Percentiles rank a stretch among this genome's conserved stretches.
Evolutionary conservation across 192 early-diverging fungal species (phyloP).

Genomic region (Backusella parvicylindrica): DNA sequence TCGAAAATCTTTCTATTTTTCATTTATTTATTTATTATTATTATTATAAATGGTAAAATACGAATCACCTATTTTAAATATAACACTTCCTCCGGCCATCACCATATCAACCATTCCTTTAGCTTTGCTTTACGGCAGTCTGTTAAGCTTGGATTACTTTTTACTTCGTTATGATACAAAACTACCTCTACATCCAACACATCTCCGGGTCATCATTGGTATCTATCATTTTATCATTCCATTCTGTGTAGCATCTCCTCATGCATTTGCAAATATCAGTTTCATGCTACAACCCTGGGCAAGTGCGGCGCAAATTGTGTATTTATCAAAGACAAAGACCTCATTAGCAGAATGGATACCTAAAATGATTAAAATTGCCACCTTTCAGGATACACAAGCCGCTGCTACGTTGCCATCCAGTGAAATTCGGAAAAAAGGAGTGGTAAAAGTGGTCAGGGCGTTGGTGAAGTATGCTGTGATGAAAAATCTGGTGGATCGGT

Average conservation of each 20-base stretch:
- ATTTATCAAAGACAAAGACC: not conserved
- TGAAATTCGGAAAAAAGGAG: not conserved
- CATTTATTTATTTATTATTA: not conserved
- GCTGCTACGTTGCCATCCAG: not conserved
- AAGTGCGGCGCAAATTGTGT: not conserved
- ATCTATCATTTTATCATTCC: not conserved
- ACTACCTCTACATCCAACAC: not conserved
- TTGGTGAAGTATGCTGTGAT: not conserved
- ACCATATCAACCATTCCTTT: not conserved
- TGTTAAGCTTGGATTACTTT: not conserved
- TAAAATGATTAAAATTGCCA: not conserved
- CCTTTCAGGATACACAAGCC: conserved; percentile 2
- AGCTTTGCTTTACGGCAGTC: not conserved
- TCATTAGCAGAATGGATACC: not conserved
- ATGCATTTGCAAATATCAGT: not conserved
- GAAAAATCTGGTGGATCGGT: not conserved
- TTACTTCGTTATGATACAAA: not conserved
- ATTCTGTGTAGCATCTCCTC: not conserved
- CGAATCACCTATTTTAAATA: not conserved
- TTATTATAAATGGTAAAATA: not conserved
- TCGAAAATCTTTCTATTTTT: too few relatives aligned
- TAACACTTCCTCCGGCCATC: not conserved
- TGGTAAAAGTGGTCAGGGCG: not conserved
- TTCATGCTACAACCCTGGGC: conserved; percentile 9
- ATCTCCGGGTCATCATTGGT: not conserved